phyloP scores from a whole-genome alignment of 164 flowering plant genomes.

The Umbellularia californica region DNA sequence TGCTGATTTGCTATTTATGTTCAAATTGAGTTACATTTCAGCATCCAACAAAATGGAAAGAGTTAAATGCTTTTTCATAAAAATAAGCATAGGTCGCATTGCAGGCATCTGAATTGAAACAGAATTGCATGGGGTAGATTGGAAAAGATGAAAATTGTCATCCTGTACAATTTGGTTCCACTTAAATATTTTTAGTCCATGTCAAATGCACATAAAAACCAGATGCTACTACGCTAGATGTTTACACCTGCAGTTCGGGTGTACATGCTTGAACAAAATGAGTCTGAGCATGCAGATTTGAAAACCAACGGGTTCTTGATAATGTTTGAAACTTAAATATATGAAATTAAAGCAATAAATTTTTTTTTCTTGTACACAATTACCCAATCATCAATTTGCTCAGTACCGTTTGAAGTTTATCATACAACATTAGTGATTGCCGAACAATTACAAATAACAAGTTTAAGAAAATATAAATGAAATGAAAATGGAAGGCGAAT shows the following conservation, averaged over 20 bases:
- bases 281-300: not conserved
- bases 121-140: not conserved
- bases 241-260: not conserved
- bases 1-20: no score
- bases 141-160: not conserved
- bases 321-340: not conserved
- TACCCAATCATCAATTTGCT: not conserved
- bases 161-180: not conserved
- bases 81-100: not conserved
- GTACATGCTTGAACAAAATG: no score
- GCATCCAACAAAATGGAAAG: no score
- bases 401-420: not conserved
- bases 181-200: not conserved
- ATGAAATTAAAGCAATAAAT: not conserved
- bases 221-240: not conserved
- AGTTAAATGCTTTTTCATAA: no score
- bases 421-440: no score
- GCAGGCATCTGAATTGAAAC: not conserved
- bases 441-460: not conserved
- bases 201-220: not conserved
- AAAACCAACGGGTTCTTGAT: not conserved
- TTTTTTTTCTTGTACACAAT: not conserved
- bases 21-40: no score
- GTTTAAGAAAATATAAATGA: not conserved
- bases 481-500: not conserved